Evolutionary conservation across 1,284 basidiomycete genomes (phyloP).

Genomic region (Mrakiaceae sp.): DNA sequence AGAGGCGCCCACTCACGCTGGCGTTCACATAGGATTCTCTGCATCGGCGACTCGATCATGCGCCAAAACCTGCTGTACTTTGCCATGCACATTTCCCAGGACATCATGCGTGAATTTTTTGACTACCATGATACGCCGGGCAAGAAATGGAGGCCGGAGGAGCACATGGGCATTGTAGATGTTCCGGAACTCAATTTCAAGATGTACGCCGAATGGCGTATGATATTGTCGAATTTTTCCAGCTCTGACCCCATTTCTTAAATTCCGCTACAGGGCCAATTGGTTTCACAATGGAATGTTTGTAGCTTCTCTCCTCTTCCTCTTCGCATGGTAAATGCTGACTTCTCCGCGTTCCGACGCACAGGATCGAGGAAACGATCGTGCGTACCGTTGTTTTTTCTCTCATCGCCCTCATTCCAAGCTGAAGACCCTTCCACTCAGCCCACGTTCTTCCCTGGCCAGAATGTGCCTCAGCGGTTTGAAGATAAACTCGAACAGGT

Average conservation of each 20-base stretch:
- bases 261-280: neutral
- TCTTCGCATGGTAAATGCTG: neutral
- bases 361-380: neutral
- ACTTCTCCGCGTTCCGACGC: neutral
- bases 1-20: no score
- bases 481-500: conserved; percentile 11
- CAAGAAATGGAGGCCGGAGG: neutral
- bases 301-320: neutral
- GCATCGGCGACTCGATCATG: conserved; percentile 15
- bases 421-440: neutral
- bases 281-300: conserved; percentile 8
- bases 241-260: neutral
- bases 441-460: neutral
- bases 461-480: conserved; percentile 2
- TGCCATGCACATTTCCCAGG: neutral
- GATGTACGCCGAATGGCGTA: neutral
- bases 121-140: neutral
- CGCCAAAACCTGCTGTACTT: conserved; percentile 12
- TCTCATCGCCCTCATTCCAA: no score
- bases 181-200: conserved; percentile 7
- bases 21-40: conserved; percentile 9
- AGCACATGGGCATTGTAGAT: neutral
- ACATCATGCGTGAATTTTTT: neutral
- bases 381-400: neutral
- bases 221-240: neutral